Evolutionary conservation across 768 basidiomycete genomes (phyloP), one percentile per base, ranked within the genome.

Genomic region (Coprinopsis strossmayeri): DNA sequence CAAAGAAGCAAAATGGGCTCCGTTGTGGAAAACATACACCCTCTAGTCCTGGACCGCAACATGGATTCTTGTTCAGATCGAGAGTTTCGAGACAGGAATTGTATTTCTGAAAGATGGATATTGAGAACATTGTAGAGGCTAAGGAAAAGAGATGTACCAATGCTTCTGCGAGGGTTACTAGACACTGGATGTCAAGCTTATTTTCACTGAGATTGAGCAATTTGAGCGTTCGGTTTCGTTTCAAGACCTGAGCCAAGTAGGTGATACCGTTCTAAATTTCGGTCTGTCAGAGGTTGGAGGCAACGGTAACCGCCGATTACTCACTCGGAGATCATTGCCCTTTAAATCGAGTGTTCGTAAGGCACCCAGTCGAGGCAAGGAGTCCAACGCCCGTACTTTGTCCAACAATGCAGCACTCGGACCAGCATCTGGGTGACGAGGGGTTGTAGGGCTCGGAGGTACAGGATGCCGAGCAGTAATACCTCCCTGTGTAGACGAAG

Each of bases 161-260:
- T 1, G 93, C 87, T 64, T 99, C 95, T 0, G 92, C 93, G 12
- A 99, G 73, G 0, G 76, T 69, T 1, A 84, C 79, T 9, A 99
- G 70, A 46, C 91, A 90, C 7, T 76, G 69, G 0, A 88, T 78
- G 49, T 95, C 95, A 3, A 99, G 78, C 62, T 87, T 91, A 64
- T 98, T 98, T 63, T 98, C 95, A 58, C 88, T 86, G 45, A 98
- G 68, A 63, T 97, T 98, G 21, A 97, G 74, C 3, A 97, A 84
- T 65, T 95, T 96, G 37, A 98, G 71, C 2, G 95, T 97, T 37
- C 93, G 74, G 64, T 99, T 98, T 30, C 95, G 84, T 61, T 98
- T 98, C 53, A 98, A 71, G 0, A 98, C 95, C 65, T 98, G 94
- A 0, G 93, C 86, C 41, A 98, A 79, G 59, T 96, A 97, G 0